Conservation (phyloP, 176 grass and related monocot genomes). For the Eragrostis curvula region DNA sequence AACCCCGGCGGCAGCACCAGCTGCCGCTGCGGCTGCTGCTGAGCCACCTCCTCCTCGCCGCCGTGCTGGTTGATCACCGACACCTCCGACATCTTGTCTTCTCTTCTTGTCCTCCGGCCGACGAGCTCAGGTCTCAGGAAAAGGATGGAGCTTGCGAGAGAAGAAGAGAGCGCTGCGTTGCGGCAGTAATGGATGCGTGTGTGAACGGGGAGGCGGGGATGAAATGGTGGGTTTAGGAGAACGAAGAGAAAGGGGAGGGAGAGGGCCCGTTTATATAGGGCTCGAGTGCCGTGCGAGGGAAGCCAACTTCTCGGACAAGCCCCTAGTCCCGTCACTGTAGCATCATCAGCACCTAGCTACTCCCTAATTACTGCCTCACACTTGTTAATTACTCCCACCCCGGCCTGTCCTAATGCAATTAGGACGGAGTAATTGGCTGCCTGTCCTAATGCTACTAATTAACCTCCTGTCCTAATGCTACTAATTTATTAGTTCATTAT, state of each 20-base stretch:
- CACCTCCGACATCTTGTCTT: conserved; percentile 41
- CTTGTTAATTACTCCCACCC: background rate
- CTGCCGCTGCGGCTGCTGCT: conserved; percentile 6
- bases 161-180: too few relatives aligned
- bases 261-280: background rate
- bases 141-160: background rate
- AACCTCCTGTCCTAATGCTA: background rate
- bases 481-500: background rate
- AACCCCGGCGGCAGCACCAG: conserved; percentile 81
- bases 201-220: background rate
- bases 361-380: background rate
- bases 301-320: conserved; percentile 8
- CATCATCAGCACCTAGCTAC: background rate
- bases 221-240: conserved; percentile 27
- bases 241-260: background rate
- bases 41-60: conserved; percentile 20
- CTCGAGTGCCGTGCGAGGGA: conserved; percentile 38
- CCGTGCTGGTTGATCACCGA: conserved; percentile 21
- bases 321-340: too few relatives aligned
- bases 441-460: background rate
- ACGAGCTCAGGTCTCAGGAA: background rate
- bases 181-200: too few relatives aligned
- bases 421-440: background rate
- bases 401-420: background rate
- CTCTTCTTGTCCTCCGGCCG: background rate